Percentiles rank a stretch among this genome's conserved stretches.
Evolutionary conservation across 768 basidiomycete species (phyloP).

Genomic region (Psilocybe cyanescens): DNA sequence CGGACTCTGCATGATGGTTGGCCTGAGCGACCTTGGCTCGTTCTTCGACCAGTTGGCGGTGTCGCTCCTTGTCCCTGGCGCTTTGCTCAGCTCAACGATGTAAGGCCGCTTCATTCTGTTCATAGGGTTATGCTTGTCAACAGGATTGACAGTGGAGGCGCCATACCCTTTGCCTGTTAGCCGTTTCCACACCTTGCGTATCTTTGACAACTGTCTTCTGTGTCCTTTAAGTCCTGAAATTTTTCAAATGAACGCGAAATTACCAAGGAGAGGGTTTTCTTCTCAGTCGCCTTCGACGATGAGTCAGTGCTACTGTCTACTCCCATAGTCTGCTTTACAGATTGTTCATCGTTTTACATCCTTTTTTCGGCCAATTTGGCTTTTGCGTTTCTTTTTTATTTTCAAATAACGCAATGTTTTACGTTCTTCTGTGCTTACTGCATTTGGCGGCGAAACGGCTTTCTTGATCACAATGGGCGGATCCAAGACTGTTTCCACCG

Average conservation of each 20-base stretch:
- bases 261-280: neutral
- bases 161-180: constrained; percentile 11
- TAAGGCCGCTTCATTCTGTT: constrained; percentile 26
- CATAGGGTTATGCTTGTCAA: neutral
- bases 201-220: constrained; percentile 8
- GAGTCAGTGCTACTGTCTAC: neutral
- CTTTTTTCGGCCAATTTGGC: constrained; percentile 2
- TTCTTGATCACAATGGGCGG: neutral
- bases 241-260: neutral
- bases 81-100: constrained; percentile 39
- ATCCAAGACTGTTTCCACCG: neutral
- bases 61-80: constrained; percentile 38
- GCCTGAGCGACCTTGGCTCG: constrained; percentile 16
- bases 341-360: neutral
- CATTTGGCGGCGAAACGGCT: neutral
- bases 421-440: constrained; percentile 14
- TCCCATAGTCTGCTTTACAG: neutral
- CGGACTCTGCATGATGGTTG: neutral
- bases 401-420: constrained; percentile 7
- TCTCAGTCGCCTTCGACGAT: neutral
- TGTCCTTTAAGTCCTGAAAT: neutral
- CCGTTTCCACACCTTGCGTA: constrained; percentile 16
- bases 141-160: neutral
- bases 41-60: constrained; percentile 30
- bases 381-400: constrained; percentile 15